Evolutionary conservation across 148 eudicot genomes (phyloP).

Genomic region (Rhododendron molle): DNA sequence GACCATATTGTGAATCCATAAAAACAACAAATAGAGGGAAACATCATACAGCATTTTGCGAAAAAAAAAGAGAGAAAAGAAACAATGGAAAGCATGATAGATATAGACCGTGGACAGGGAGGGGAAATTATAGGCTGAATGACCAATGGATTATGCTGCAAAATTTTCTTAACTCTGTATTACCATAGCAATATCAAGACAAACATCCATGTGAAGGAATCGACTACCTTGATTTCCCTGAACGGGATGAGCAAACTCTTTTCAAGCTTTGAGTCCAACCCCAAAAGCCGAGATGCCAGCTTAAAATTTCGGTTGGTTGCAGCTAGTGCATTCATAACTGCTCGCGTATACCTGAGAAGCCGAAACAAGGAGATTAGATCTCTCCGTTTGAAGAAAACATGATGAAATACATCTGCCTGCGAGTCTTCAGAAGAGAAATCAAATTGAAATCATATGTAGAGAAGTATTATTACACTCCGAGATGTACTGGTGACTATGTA

Average conservation of each 20-base stretch:
- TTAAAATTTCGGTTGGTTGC: conserved; percentile 94
- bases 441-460: background rate
- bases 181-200: background rate
- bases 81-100: background rate
- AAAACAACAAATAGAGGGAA: background rate
- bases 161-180: background rate
- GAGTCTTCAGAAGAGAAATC: background rate
- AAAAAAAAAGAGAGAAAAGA: background rate
- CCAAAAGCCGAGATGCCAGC: conserved; percentile 77
- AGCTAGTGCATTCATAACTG: conserved; percentile 89
- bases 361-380: background rate
- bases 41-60: background rate
- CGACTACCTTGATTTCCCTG: conserved; percentile 86
- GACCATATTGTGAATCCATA: background rate
- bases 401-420: background rate
- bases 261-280: conserved; percentile 86
- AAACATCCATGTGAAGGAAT: background rate
- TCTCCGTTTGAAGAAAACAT: background rate
- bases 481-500: background rate
- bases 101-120: background rate
- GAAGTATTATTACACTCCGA: background rate
- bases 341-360: conserved; percentile 13
- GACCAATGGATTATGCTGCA: background rate
- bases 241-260: conserved; percentile 92
- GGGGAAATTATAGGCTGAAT: background rate